These are phyloP conservation scores for Coccinonectria pachysandricola DNA, from an alignment of 2,329 filamentous ascomycete genomes.

Conservation along the genomic window DNA sequence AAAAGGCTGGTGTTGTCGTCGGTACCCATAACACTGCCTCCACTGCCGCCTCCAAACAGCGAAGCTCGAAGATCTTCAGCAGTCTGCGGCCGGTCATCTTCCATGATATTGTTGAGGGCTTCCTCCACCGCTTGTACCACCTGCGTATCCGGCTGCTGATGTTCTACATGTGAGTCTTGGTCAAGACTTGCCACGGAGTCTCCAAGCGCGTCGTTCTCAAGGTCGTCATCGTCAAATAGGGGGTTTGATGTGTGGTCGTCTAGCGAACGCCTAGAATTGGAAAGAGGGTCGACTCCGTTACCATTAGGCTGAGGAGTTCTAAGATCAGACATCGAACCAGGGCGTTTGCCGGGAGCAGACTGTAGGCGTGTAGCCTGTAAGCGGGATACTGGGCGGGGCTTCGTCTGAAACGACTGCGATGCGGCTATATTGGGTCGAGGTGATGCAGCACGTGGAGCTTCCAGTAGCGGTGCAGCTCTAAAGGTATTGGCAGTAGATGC, in stretches of 20 bases:
- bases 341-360: constrained; percentile 29
- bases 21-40: constrained; percentile 18
- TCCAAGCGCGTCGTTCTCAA: constrained; percentile 57
- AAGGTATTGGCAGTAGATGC: constrained; percentile 31
- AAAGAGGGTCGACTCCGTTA: constrained; percentile 30
- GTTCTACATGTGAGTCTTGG: constrained; percentile 46
- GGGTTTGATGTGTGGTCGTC: constrained; percentile 46
- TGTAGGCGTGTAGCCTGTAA: constrained; percentile 27
- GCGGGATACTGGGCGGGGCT: constrained; percentile 34
- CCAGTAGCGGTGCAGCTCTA: constrained; percentile 11
- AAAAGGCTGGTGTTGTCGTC: constrained; percentile 37
- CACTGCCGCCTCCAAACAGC: constrained; percentile 49
- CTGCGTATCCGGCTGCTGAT: constrained; percentile 57
- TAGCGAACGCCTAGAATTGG: constrained; percentile 51
- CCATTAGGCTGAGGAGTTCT: constrained; percentile 27
- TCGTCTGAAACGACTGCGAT: constrained; percentile 31
- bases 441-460: constrained; percentile 4
- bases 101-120: constrained; percentile 86
- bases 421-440: constrained; percentile 17
- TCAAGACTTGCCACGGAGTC: constrained; percentile 74
- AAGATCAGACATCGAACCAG: constrained; percentile 40
- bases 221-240: constrained; percentile 76
- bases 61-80: constrained; percentile 56
- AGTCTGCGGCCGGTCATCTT: constrained; percentile 56
- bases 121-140: constrained; percentile 90